Evolutionary conservation across 1,139 yeast genomes (phyloP), one percentile per base, ranked within the genome.

Genomic region (Saccharomyces pastorianus): DNA sequence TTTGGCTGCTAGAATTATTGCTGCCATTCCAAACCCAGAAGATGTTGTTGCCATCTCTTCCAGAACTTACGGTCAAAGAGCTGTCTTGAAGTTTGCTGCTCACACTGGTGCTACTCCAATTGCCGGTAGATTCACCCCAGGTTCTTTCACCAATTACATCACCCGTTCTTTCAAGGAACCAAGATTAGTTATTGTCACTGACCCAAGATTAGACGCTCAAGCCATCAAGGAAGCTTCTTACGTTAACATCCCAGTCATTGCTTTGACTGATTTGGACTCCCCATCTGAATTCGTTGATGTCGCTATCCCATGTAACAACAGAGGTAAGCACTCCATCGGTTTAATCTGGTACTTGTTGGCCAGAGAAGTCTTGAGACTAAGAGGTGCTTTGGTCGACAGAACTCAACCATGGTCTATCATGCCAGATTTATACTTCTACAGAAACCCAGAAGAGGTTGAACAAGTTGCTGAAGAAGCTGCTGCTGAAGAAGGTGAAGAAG

Each of bases 121-220:
- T 81, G 99, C 99, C 71, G 99, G 99, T 80, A 91, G 99, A 83
- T 93, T 93, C 89, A 93, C 99, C 72, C 99, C 99, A 80, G 99
- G 99, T 88, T 86, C 88, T 84, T 93, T 93, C 91, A 93, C 99
- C 78, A 93, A 93, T 84, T 93, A 93, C 84, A 93, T 91, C 84
- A 93, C 99, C 80, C 95, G 97, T 82, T 89, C 97, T 71, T 93
- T 93, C 96, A 93, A 91, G 83, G 99, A 93, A 83, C 99, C 99
- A 84, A 89, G 99, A 84, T 85, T 93, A 77, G 90, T 93, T 77
- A 82, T 93, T 73, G 99, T 93, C 73, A 93, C 99, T 73, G 99
- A 93, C 82, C 99, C 99, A 83, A 93, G 99, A 84, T 91, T 98
- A 70, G 99, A 93, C 76, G 88, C 96, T 74, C 99, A 93, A 84